Evolutionary conservation across 371 early-diverging fungal species (phyloP), one percentile per base, ranked within the genome.

Genomic region (Rhizopus delemar): DNA sequence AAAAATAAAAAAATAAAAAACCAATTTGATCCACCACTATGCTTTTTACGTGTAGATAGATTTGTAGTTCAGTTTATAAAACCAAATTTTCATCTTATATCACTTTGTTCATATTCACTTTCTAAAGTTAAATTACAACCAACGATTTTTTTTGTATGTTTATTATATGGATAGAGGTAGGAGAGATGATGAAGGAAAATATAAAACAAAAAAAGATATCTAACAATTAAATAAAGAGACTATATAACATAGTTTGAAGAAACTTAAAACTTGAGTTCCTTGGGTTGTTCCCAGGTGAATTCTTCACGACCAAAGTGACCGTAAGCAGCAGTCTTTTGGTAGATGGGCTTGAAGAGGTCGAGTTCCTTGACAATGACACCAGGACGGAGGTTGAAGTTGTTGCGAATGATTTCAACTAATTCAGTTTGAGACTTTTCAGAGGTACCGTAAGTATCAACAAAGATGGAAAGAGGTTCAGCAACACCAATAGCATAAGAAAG

Each of bases 401-500:
- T 82, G 77, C 95, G 87, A 84, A 99, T 89, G 73, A 99, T 95
- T 55, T 82, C 70, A 57, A 99, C 88, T 39, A 99, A 81, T 78
- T 99, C 95, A 38, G 77, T 82, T 69, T 96, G 92, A 67, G 90
- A 75, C 89, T 92, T 91, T 68, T 75, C 81, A 67, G 92, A 91
- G 65, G 98, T 97, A 63, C 97, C 97, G 79, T 96, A 99, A 54
- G 98, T 93, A 79, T 99, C 98, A 65, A 99, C 92, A 79, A 90
- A 95, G 82, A 99, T 84, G 59, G 97, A 96, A 68, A 96, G 88
- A 56, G 99, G 99, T 81, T 97, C 95, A 56, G 96, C 91, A 51
- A 99, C 96, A 83, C 99, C 99, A 69, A 99, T 99, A 72, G 99
- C 99, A 82, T 99, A 99, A 59, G 98, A 98, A 66, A 98, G 86